These are phyloP conservation scores for Sequoia sempervirens DNA, from an alignment of 75 land plant species.

Conservation along the genomic window DNA sequence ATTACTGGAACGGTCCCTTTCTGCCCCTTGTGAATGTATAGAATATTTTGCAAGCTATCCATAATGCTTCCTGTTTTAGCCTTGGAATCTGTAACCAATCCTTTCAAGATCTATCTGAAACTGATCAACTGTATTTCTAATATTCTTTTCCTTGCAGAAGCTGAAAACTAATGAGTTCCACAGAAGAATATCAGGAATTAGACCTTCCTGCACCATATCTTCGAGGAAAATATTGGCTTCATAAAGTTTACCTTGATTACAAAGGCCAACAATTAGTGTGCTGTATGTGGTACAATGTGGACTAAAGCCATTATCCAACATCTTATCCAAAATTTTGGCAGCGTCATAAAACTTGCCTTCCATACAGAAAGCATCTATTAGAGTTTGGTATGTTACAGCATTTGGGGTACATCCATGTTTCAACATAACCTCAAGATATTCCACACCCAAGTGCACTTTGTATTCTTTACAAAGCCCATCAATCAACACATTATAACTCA, in stretches of 20 bases:
- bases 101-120: background rate
- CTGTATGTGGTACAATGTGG: slow-evolving; percentile 25
- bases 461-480: slow-evolving; percentile 46
- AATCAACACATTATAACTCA: slow-evolving; percentile 39
- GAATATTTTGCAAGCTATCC: background rate
- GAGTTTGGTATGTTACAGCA: slow-evolving; percentile 35
- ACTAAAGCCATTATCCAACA: slow-evolving; percentile 26
- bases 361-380: slow-evolving; percentile 48
- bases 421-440: slow-evolving; percentile 29
- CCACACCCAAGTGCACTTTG: slow-evolving; percentile 28
- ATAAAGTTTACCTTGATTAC: slow-evolving; percentile 36
- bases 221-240: slow-evolving; percentile 64
- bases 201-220: slow-evolving; percentile 58
- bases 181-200: slow-evolving; percentile 26
- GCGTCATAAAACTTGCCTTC: slow-evolving; percentile 54
- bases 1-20: background rate
- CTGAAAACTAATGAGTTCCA: slow-evolving; percentile 38
- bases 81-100: background rate
- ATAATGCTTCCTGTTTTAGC: background rate
- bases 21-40: background rate
- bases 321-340: slow-evolving; percentile 39
- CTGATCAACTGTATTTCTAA: background rate
- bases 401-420: slow-evolving; percentile 40
- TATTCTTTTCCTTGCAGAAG: background rate
- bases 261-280: slow-evolving; percentile 48